These are phyloP conservation scores for Syzygium aqueum DNA, from an alignment of 345 rosid species.

Conservation along the genomic window DNA sequence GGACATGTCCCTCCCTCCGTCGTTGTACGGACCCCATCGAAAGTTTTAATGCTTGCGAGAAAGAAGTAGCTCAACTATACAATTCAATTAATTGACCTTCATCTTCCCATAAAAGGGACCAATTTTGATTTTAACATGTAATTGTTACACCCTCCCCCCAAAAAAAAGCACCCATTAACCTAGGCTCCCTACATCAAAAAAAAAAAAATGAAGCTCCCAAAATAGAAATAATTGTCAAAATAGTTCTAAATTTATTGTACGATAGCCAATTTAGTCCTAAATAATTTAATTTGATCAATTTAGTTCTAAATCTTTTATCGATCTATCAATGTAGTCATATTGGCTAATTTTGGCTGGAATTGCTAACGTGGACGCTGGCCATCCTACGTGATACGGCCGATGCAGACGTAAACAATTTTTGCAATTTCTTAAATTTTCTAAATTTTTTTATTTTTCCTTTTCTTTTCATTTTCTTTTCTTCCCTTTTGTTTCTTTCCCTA, in stretches of 20 bases:
- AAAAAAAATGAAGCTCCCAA: neutral
- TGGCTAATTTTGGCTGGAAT: neutral
- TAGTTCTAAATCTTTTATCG: no score
- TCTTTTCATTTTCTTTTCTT: no score
- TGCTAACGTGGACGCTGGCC: rapidly evolving
- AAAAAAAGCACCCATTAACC: neutral
- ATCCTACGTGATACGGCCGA: rapidly evolving
- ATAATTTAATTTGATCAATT: no score
- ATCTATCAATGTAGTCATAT: neutral
- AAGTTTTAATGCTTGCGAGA: neutral
- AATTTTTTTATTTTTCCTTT: no score
- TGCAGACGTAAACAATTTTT: neutral
- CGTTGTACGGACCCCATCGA: neutral
- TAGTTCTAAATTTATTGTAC: rapidly evolving
- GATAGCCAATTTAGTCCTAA: no score
- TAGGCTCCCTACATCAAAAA: no score
- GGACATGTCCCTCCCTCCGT: neutral
- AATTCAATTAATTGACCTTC: neutral
- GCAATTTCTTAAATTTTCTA: no score
- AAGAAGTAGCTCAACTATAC: neutral
- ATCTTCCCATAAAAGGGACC: neutral
- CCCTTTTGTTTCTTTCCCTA: no score
- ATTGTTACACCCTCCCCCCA: neutral
- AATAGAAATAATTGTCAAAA: neutral
- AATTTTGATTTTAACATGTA: neutral